Evolutionary conservation across 495 filamentous ascomycete genomes (phyloP).

Genomic region (Parmelia sp.): DNA sequence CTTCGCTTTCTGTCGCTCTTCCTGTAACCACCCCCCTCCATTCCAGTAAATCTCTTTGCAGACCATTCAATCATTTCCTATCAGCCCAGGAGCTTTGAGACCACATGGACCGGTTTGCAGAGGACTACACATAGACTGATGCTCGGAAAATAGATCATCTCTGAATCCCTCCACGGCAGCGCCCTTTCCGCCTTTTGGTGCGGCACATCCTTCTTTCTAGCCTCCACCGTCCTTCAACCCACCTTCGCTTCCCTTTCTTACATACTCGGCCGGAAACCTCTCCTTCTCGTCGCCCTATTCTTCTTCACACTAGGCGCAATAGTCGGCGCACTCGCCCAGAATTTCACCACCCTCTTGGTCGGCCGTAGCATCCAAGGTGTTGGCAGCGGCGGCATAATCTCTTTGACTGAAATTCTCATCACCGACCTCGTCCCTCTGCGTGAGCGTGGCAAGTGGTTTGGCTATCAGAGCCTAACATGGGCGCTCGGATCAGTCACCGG

Average conservation of each 20-base stretch:
- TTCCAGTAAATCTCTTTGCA: neutral
- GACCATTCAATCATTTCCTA: neutral
- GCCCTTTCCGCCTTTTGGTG: constrained; percentile 59
- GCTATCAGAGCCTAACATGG: constrained; percentile 25
- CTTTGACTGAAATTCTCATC: constrained; percentile 46
- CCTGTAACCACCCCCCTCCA: constrained; percentile 31
- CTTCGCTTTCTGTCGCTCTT: constrained; percentile 52
- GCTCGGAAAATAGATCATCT: constrained; percentile 39
- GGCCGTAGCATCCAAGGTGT: constrained; percentile 51
- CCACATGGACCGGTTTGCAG: neutral
- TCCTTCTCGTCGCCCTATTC: constrained; percentile 39
- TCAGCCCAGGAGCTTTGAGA: neutral
- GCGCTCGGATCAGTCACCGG: constrained; percentile 25
- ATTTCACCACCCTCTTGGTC: constrained; percentile 48
- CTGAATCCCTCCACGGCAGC: constrained; percentile 42
- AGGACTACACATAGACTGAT: neutral
- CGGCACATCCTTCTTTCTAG: constrained; percentile 68
- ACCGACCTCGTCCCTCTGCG: constrained; percentile 43
- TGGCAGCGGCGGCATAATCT: constrained; percentile 47
- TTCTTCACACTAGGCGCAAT: constrained; percentile 45
- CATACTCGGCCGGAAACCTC: constrained; percentile 50
- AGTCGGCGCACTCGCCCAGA: constrained; percentile 47
- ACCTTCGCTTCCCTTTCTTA: constrained; percentile 54
- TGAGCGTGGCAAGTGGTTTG: constrained; percentile 41
- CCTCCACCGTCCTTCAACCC: constrained; percentile 64